Evolutionary conservation across 768 basidiomycete genomes (phyloP).

Genomic region (Obba rivulosa): DNA sequence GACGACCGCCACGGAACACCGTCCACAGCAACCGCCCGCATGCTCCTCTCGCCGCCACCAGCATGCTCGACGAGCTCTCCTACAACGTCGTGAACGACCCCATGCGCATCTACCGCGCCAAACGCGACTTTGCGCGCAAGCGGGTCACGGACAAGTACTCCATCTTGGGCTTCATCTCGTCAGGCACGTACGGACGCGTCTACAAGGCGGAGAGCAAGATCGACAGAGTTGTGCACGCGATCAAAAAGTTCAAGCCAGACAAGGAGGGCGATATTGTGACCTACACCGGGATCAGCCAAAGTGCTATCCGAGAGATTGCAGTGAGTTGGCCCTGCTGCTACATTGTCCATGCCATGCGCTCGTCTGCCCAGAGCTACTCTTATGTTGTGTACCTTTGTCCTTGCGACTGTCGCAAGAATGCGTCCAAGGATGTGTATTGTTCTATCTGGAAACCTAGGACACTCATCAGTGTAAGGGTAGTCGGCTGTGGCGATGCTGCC

Average conservation of each 20-base stretch:
- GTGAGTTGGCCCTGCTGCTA: constrained; percentile 39
- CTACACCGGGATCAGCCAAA: constrained; percentile 97
- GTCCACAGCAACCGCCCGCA: too few species aligned
- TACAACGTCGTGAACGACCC: constrained; percentile 55
- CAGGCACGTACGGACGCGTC: constrained; percentile 96
- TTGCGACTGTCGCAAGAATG: too few species aligned
- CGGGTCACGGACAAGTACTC: constrained; percentile 78
- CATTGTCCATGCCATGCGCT: too few species aligned
- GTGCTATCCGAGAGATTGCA: constrained; percentile 94
- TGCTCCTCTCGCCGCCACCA: too few species aligned
- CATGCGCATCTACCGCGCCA: constrained; percentile 81
- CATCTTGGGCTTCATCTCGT: constrained; percentile 96
- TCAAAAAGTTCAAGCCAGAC: constrained; percentile 99
- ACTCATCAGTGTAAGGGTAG: too few species aligned
- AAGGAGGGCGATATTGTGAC: constrained; percentile 96
- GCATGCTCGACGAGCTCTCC: constrained; percentile 25
- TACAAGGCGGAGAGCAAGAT: constrained; percentile 90
- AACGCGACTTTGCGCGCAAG: constrained; percentile 63
- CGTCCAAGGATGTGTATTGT: too few species aligned
- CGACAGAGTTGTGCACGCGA: constrained; percentile 76
- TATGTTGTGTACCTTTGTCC: too few species aligned
- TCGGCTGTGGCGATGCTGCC: too few species aligned
- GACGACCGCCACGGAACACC: too few species aligned
- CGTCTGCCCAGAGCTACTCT: too few species aligned
- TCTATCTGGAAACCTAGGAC: too few species aligned